A percentile compares a stretch with the other conserved stretches of the same genome.
These are phyloP conservation scores for Alternaria postmessia DNA, from an alignment of 2,329 filamentous ascomycete species.

Conservation along the genomic window DNA sequence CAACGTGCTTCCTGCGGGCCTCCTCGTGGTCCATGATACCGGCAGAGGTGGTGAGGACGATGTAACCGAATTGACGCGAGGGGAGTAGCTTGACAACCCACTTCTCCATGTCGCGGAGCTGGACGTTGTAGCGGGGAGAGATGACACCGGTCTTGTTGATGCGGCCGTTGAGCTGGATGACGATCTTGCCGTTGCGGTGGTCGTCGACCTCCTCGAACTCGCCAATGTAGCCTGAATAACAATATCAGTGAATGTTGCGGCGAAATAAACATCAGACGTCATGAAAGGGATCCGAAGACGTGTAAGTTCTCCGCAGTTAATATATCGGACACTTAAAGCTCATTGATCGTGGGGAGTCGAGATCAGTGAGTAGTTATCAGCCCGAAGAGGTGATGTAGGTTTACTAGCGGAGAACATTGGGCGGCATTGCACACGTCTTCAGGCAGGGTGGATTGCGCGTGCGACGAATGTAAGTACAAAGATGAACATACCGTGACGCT, in stretches of 20 bases:
- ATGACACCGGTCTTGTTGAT: constrained; percentile 99
- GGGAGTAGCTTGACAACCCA: constrained; percentile 99
- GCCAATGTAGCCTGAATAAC: constrained; percentile 86
- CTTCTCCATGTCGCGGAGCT: constrained; percentile 97
- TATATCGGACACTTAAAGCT: constrained; percentile 99
- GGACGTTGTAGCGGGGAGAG: constrained; percentile 99
- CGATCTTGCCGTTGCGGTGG: constrained; percentile 99
- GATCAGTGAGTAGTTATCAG: constrained; percentile 99
- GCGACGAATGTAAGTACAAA: constrained; percentile 17
- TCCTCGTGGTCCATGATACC: constrained; percentile 99
- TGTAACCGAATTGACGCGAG: constrained; percentile 99
- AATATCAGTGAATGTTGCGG: constrained; percentile 80
- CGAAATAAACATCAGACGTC: constrained; percentile 93
- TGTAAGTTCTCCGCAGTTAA: constrained; percentile 92
- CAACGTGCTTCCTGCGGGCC: constrained; percentile 97
- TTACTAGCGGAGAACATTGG: constrained; percentile 8
- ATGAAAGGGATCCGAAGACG: constrained; percentile 78
- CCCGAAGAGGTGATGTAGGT: constrained; percentile 68
- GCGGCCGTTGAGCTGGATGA: constrained; percentile 98
- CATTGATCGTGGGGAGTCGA: constrained; percentile 84
- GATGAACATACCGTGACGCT: constrained; percentile 89
- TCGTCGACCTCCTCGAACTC: constrained; percentile 99
- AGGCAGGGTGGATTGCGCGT: neutral
- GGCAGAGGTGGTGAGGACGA: constrained; percentile 98
- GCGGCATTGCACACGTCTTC: neutral